These are phyloP conservation scores for Nakazawaea anatomiae DNA, from an alignment of 805 yeast species.

Conservation along the genomic window DNA sequence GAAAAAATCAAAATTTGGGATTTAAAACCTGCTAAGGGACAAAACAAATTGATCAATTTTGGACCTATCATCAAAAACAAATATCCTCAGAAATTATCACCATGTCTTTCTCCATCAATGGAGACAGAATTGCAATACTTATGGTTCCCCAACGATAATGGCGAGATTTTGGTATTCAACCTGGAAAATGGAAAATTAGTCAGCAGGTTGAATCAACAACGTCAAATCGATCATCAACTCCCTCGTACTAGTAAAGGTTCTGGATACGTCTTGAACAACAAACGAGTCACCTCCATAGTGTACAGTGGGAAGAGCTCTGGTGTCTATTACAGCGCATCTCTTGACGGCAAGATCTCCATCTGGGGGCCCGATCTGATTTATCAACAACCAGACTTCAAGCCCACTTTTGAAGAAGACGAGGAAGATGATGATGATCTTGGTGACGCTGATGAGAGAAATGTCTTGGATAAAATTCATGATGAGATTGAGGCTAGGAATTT, in stretches of 20 bases:
- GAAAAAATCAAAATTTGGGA: conserved; percentile 82
- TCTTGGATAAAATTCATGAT: conserved; percentile 21
- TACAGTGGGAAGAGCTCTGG: conserved; percentile 38
- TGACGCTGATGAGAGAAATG: background rate
- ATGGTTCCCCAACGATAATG: conserved; percentile 70
- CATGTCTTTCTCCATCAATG: conserved; percentile 41
- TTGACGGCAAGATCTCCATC: conserved; percentile 56
- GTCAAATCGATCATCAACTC: conserved; percentile 11
- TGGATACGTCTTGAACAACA: conserved; percentile 1
- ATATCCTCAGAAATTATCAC: conserved; percentile 48
- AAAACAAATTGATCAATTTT: conserved; percentile 63
- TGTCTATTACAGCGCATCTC: conserved; percentile 53
- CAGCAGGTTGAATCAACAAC: conserved; percentile 43
- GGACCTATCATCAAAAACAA: conserved; percentile 75
- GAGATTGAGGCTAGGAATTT: conserved; percentile 22
- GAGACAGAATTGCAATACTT: conserved; percentile 55
- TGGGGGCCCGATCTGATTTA: conserved; percentile 43
- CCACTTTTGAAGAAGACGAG: background rate
- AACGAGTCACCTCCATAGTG: conserved; percentile 46
- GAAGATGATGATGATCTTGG: conserved; percentile 1
- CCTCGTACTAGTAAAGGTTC: background rate
- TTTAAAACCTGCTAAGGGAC: conserved; percentile 37
- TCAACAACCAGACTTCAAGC: conserved; percentile 12
- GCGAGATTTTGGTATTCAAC: conserved; percentile 58
- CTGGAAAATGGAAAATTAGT: conserved; percentile 59